Evolutionary conservation across 2,329 filamentous ascomycete species (phyloP).

Genomic region (Alternaria burnsii): DNA sequence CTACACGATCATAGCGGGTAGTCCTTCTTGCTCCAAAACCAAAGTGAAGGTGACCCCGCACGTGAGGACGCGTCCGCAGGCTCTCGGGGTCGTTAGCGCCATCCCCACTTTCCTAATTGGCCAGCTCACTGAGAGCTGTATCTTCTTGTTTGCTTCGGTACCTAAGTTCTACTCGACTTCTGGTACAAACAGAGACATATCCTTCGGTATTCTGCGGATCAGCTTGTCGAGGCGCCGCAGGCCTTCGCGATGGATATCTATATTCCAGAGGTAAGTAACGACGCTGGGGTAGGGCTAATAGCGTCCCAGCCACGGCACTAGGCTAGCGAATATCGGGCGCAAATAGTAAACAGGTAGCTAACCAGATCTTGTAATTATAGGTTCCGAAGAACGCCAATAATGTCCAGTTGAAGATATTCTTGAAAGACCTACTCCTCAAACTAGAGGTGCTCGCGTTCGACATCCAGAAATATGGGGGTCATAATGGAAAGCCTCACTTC

Average conservation of each 20-base stretch:
- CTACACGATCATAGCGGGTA: background rate
- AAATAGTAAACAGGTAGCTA: background rate
- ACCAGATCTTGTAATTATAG: slow-evolving; percentile 8
- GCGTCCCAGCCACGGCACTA: background rate
- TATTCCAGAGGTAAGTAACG: slow-evolving; percentile 30
- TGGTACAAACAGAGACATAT: background rate
- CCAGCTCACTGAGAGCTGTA: background rate
- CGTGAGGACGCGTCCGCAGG: slow-evolving; percentile 13
- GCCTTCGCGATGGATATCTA: slow-evolving; percentile 34
- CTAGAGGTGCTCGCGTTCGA: slow-evolving; percentile 55
- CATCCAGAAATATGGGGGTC: slow-evolving; percentile 52
- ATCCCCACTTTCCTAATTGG: slow-evolving; percentile 16
- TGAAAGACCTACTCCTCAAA: slow-evolving; percentile 49
- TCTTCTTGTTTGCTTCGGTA: background rate
- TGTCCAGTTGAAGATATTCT: slow-evolving; percentile 52
- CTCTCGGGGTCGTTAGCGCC: slow-evolving; percentile 6
- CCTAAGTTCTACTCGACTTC: background rate
- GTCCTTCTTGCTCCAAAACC: background rate
- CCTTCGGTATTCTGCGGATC: background rate
- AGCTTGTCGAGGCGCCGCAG: background rate
- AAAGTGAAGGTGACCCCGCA: slow-evolving; percentile 13
- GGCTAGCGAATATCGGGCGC: background rate
- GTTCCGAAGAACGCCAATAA: slow-evolving; percentile 55
- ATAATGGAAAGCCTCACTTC: slow-evolving; percentile 21
- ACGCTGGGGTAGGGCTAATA: background rate